Base-by-base conservation (phyloP, 148 eudicot species). In the Chenopodium suecicum region DNA sequence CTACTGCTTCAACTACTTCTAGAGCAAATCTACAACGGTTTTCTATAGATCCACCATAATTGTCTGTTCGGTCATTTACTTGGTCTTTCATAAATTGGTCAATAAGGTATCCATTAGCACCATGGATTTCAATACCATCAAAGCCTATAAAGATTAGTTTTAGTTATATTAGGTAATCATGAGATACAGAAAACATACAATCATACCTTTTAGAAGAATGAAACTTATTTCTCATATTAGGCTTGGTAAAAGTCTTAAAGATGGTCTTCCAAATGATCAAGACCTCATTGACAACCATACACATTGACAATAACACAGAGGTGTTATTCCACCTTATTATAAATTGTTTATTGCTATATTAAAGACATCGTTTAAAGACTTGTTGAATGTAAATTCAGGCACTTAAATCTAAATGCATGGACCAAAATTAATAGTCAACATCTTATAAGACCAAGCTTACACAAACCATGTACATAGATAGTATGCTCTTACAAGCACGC, bases 71-170 rank as follows among this genome's bases (percentile, higher is more conserved):
- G 71, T 86, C 87, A 70, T 88, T 86, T 54, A 86, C 88, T 46
- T 83, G 34, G 17, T 86, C 90, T 75, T 88, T 88, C 74, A 88
- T 8, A 73, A 86, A 88, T 66, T 86, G 88, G 14, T 86, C 90
- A 20, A 84, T 82, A 25, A 88, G 76, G 82, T 86, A 88, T 66
- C 88, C 85, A 22, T 86, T 80, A 67, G 88, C 90, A n/a, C 90
- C 90, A 37, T 88, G 90, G 65, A 88, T 86, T 85, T 86, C 88
- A 19, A 88, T 83, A 1, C 90, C 90, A 79, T 88, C 88, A 77
- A 88, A 88, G 11, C 88, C 87, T 86, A 37, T 47, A 64, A 76
- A 20, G 22, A 22, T n/a, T 19, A 47, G 3, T 46, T 73, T 46
- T 63, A 64, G 27, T 0, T 31, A 13, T 1, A 56, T 54, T 17